Evolutionary conservation across 129 eudicot species (phyloP).

Genomic region (Gnaphalium uliginosum): DNA sequence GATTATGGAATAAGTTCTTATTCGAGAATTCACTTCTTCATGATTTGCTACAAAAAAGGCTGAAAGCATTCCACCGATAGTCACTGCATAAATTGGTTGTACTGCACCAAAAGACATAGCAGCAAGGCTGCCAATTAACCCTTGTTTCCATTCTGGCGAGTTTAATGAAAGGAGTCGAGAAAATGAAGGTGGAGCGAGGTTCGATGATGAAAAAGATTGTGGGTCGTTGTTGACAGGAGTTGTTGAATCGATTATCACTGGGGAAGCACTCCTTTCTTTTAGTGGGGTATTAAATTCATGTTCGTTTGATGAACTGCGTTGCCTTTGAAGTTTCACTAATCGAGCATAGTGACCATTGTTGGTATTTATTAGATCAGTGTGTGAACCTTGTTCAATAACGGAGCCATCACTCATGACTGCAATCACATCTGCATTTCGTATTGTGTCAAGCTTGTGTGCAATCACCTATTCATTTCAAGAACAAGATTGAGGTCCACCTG

Average conservation of each 20-base stretch:
- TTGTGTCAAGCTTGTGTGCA: conserved; percentile 92
- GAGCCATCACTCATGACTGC: conserved; percentile 69
- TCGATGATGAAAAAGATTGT: conserved; percentile 20
- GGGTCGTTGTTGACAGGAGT: conserved; percentile 23
- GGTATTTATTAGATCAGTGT: conserved; percentile 50
- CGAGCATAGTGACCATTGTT: conserved; percentile 66
- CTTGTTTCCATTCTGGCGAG: conserved; percentile 84
- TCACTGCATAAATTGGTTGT: conserved; percentile 80
- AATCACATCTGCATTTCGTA: conserved; percentile 79
- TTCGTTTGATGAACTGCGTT: conserved; percentile 51
- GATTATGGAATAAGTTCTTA: conserved; percentile 52
- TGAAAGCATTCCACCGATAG: conserved; percentile 91
- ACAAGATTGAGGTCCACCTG: not conserved
- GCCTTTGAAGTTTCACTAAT: conserved; percentile 73
- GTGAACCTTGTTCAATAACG: conserved; percentile 73
- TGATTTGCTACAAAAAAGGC: conserved; percentile 65
- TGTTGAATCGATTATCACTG: conserved; percentile 50
- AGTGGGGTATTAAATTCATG: conserved; percentile 40
- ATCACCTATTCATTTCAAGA: conserved; percentile 52
- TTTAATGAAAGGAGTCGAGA: conserved; percentile 57
- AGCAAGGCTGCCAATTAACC: conserved; percentile 66
- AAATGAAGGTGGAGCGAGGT: conserved; percentile 60
- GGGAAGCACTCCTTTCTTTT: conserved; percentile 67
- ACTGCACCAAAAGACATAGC: conserved; percentile 70
- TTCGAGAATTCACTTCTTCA: conserved; percentile 63